phyloP scores from a whole-genome alignment of 225 moss, liverwort and hornwort species.

The Lunularia cruciata region DNA sequence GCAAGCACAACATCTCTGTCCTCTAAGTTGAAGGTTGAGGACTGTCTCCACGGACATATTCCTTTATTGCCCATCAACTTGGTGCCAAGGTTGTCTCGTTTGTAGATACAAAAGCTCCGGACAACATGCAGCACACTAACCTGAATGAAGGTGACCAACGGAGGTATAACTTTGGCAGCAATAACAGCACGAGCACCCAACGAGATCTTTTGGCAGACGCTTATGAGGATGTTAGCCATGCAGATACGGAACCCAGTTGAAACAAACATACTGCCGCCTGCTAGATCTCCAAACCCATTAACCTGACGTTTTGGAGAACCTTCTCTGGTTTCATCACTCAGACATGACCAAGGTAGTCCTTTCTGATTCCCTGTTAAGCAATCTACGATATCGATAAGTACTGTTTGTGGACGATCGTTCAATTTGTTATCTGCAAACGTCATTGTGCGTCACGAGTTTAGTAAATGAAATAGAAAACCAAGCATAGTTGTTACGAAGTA shows the following conservation, averaged over 20 bases:
- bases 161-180: constrained; percentile 63
- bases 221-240: constrained; percentile 96
- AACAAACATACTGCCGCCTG: constrained; percentile 6
- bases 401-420: constrained; percentile 2
- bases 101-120: no score
- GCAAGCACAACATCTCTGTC: no score
- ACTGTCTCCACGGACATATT: no score
- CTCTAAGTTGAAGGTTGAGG: no score
- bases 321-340: constrained; percentile 28
- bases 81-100: no score
- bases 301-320: no score
- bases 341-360: constrained; percentile 39
- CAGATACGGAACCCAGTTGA: constrained; percentile 70
- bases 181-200: constrained; percentile 46
- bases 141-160: constrained; percentile 65
- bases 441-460: not conserved
- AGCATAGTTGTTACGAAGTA: no score
- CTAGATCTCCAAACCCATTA: not conserved
- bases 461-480: not conserved
- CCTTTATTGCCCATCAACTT: no score
- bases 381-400: constrained; percentile 57
- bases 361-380: constrained; percentile 55
- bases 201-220: constrained; percentile 80
- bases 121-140: constrained; percentile 27
- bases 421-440: constrained; percentile 23